Conservation (phyloP, 2,329 filamentous ascomycete species). For the Sclerotinia spermophila region DNA sequence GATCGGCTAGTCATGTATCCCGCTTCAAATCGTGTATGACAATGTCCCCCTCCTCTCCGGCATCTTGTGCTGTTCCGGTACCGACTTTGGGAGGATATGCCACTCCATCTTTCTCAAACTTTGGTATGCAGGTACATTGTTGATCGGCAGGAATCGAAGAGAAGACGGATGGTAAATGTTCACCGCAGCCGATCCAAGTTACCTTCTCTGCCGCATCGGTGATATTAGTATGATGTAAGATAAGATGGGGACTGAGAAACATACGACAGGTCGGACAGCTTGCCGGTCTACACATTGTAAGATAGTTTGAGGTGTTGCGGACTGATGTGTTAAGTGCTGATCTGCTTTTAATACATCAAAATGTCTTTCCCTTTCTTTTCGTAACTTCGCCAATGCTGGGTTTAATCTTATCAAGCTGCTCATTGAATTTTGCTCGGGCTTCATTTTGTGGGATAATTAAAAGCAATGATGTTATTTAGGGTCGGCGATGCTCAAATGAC, state of each 20-base stretch:
- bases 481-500: background rate
- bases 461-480: background rate
- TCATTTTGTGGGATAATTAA: background rate
- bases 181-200: conserved; percentile 52
- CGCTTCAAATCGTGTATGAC: conserved; percentile 17
- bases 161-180: conserved; percentile 51
- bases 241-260: conserved; percentile 26
- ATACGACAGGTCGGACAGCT: conserved; percentile 49
- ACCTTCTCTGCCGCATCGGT: conserved; percentile 42
- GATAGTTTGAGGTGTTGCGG: too few relatives aligned
- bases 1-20: conserved; percentile 11
- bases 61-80: conserved; percentile 23
- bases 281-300: conserved; percentile 50
- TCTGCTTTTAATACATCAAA: background rate
- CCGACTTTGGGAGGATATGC: conserved; percentile 51
- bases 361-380: background rate
- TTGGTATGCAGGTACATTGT: conserved; percentile 51
- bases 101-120: conserved; percentile 48
- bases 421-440: background rate
- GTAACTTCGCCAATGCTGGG: background rate
- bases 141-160: conserved; percentile 46
- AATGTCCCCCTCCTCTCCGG: conserved; percentile 12
- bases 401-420: background rate
- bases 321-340: background rate
- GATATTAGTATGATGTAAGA: conserved; percentile 8